Evolutionary conservation across 345 rosid species (phyloP), one percentile per base, ranked within the genome.

Genomic region (Viola odorata): DNA sequence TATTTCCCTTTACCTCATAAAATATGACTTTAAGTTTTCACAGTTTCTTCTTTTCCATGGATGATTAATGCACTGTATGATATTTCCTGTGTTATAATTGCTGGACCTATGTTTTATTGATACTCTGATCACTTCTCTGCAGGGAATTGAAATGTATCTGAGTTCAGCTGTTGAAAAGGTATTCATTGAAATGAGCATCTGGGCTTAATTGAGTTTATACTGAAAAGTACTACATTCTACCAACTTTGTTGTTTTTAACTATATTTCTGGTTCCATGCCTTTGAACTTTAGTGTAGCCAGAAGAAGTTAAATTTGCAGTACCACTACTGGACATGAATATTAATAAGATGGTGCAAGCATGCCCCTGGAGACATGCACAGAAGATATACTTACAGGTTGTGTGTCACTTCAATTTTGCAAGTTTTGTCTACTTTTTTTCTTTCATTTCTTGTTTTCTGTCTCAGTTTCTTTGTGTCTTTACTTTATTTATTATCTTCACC

Each of bases 131-230:
- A 3, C 36, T 41, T 8, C 69, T 47, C 63, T 76, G 59, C 85
- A 94, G 98, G 96, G 96, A 62, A 88, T 94, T 71, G 99, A 94
- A 79, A 94, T 88, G 85, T 86, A 78, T 53, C 58, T 81, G 87
- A 86, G 80, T 70, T 76, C 91, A 41, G 88, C 91, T 73, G 48
- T 69, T 58, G 99, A 88, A 41, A 94, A 90, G 99, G 99, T 94
- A 94, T 54, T 61, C 64, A 63, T 51, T 74, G 68, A 15, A 68
- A 50, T 52, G 38, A 61, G 53, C 54, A 23, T 64, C 2, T 51
- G 42, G 15, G 4, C 8, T n/a, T 40, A 41, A 63, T 41, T 41
- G 6, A 50, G 36, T 64, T 38, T 50, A 62, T 56, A 7, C 32
- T 38, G 6, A 51, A 53, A 0, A 37, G 45, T 61, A 13, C n/a